phyloP scores from a whole-genome alignment of 257 asterid genomes.

The Solanum virginianum region DNA sequence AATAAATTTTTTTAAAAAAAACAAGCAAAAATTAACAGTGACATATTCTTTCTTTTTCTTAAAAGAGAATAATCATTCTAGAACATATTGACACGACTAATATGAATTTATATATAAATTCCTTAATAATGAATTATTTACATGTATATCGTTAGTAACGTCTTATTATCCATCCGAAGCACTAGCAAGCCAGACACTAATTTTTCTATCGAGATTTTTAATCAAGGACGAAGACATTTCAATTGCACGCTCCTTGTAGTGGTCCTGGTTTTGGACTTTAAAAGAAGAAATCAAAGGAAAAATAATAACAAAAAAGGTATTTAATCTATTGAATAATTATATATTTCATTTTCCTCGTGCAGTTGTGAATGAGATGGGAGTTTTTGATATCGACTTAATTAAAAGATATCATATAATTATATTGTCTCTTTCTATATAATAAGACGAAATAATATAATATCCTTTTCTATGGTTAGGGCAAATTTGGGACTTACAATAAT shows the following conservation, averaged over 20 bases:
- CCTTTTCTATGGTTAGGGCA: neutral
- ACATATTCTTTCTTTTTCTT: neutral
- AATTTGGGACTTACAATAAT: neutral
- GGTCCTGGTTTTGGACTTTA: neutral
- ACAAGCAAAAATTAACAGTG: too few relatives aligned
- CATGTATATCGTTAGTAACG: too few relatives aligned
- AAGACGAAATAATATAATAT: neutral
- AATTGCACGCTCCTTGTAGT: neutral
- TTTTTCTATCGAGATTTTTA: too few relatives aligned
- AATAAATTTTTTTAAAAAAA: neutral
- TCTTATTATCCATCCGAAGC: too few relatives aligned
- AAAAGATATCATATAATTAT: neutral
- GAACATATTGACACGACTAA: neutral
- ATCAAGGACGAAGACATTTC: fast-evolving
- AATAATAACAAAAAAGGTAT: neutral
- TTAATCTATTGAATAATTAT: neutral
- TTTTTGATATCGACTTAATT: neutral
- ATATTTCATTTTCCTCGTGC: neutral
- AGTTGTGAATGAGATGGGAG: neutral
- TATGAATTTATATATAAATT: neutral
- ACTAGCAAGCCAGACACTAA: too few relatives aligned
- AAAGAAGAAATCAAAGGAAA: neutral
- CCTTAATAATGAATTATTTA: neutral
- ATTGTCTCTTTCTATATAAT: neutral
- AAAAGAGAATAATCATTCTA: neutral